phyloP scores from a whole-genome alignment of 2,329 filamentous ascomycete genomes.

The Neonectria sp. region DNA sequence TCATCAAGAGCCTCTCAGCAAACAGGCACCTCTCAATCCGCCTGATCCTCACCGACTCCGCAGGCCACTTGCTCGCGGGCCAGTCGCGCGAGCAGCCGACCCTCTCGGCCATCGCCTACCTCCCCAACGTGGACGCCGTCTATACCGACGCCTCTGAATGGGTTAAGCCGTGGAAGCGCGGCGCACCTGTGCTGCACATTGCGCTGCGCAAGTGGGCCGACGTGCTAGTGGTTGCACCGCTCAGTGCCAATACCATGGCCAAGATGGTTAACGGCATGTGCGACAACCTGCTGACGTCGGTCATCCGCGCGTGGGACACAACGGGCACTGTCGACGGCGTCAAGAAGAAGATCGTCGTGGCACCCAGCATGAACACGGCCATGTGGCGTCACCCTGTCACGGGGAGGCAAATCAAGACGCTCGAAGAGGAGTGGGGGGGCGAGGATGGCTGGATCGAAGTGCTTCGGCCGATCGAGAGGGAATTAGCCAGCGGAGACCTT shows the following conservation, averaged over 20 bases:
- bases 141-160: slow-evolving; percentile 92
- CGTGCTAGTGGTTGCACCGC: slow-evolving; percentile 82
- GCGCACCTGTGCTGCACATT: slow-evolving; percentile 89
- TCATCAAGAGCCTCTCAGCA: slow-evolving; percentile 70
- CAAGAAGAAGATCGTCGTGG: slow-evolving; percentile 80
- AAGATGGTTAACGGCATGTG: slow-evolving; percentile 85
- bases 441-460: slow-evolving; percentile 72
- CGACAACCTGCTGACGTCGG: slow-evolving; percentile 81
- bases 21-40: slow-evolving; percentile 80
- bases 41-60: slow-evolving; percentile 83
- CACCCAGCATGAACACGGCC: slow-evolving; percentile 88
- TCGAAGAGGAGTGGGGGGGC: slow-evolving; percentile 83
- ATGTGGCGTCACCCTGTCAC: slow-evolving; percentile 95
- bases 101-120: slow-evolving; percentile 68
- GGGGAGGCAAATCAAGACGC: slow-evolving; percentile 75
- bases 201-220: slow-evolving; percentile 86
- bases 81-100: slow-evolving; percentile 85
- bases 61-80: slow-evolving; percentile 81
- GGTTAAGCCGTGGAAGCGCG: slow-evolving; percentile 82
- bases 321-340: slow-evolving; percentile 70
- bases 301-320: slow-evolving; percentile 91
- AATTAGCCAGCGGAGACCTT: too few species aligned
- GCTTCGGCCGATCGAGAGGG: slow-evolving; percentile 65
- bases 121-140: slow-evolving; percentile 84
- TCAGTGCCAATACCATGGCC: slow-evolving; percentile 88